Base-by-base conservation (phyloP, 208 protist species). In the Trypanosoma theileri region DNA sequence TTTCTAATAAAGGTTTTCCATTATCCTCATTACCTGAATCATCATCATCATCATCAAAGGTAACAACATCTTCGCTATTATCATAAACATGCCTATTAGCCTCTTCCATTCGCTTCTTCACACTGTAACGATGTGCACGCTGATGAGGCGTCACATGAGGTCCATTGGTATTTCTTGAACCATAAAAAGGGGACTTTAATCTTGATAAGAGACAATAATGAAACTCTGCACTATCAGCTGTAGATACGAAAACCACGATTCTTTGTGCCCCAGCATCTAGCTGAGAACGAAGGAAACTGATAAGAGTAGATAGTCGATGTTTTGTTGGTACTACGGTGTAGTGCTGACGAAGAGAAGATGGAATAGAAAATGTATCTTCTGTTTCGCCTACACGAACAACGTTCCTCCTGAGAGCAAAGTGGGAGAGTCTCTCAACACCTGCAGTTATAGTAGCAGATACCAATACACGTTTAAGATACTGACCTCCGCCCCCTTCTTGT, bases 341-440 rank as follows among this genome's bases (percentile, higher is more conserved):
- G 71, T 86, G 78, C 61, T 96, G 92, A 28, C 79, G 69, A 9
- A 96, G 65, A 35, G 76, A 77, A 19, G 70, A 75, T 21, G 86
- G 86, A 51, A 86, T 63, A 21, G 50, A 57, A 28, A 87, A 79
- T 6, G 66, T 69, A 56, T 79, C 74, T 44, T 80, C 60, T 26
- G 64, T 71, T 41, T 73, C 73, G 13, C 77, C 79, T 6, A 89
- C 64, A 48, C 64, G 57, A 56, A 81, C 64, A 41, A 79, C 73
- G 22, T 82, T 75, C 4, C 48, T 54, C 11, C 75, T 80, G 66
- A 98, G 81, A 9, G 84, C 86, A 60, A 97, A 91, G 63, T 92
- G 82, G 17, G 92, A 92, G 6, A 98, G 80, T 41, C 92, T 81
- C 69, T 96, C 79, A 19, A 98, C 92, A 21, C 74, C 92, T 11